Evolutionary conservation across 306 rosid genomes (phyloP).

Genomic region (Cucumis sativus): Cucumber_9930_V3 NC_026657.2:34163501-34164000

Average conservation of each 20-base stretch:
- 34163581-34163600: slow-evolving; percentile 87
- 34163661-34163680: slow-evolving; percentile 96
- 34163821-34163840: slow-evolving; percentile 11
- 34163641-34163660: slow-evolving; percentile 88
- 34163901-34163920: slow-evolving; percentile 9
- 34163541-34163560: slow-evolving; percentile 53
- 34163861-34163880: not conserved
- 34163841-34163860: slow-evolving; percentile 8
- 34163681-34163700: slow-evolving; percentile 78
- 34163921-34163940: slow-evolving; percentile 7
- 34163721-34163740: slow-evolving; percentile 88
- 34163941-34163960: slow-evolving; percentile 8
- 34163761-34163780: slow-evolving; percentile 60
- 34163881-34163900: slow-evolving; percentile 15
- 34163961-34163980: slow-evolving; percentile 9
- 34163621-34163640: slow-evolving; percentile 81
- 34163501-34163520: slow-evolving; percentile 40
- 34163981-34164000: slow-evolving; percentile 3
- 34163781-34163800: slow-evolving; percentile 14
- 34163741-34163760: slow-evolving; percentile 99
- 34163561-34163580: slow-evolving; percentile 77
- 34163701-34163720: slow-evolving; percentile 98
- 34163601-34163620: slow-evolving; percentile 74
- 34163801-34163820: slow-evolving; percentile 1
- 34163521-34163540: slow-evolving; percentile 48